phyloP scores from a whole-genome alignment of 2,329 filamentous ascomycete genomes.

The Bipolaris bicolor region DNA sequence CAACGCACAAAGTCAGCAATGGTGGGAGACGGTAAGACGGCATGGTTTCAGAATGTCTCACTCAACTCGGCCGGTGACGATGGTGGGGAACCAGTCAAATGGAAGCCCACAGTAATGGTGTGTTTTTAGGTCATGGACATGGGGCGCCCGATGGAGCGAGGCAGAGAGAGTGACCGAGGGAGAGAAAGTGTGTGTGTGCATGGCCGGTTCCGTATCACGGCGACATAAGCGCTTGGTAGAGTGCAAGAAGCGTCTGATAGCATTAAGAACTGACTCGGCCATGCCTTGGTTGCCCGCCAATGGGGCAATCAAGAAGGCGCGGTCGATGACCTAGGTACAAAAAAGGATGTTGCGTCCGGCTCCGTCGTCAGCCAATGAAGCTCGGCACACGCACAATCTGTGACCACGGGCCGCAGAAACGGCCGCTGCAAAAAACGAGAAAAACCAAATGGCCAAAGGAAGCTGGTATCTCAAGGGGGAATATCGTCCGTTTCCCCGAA shows the following conservation, averaged over 20 bases:
- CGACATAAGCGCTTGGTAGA: conserved; percentile 21
- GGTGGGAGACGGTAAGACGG: not conserved
- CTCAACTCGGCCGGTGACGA: not conserved
- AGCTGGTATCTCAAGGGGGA: conserved; percentile 19
- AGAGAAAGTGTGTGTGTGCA: not conserved
- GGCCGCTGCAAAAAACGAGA: conserved; percentile 8
- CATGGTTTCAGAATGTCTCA: not conserved
- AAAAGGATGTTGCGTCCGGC: conserved; percentile 1
- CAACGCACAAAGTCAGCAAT: not conserved
- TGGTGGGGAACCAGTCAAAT: not conserved
- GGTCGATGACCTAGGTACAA: conserved; percentile 13
- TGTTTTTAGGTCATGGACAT: not conserved
- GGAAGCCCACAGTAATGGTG: not conserved
- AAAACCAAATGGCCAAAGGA: conserved; percentile 4
- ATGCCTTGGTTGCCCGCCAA: conserved; percentile 13
- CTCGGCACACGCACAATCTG: conserved; percentile 11
- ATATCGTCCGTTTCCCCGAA: not conserved
- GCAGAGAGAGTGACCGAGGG: not conserved
- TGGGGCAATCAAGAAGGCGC: conserved; percentile 1
- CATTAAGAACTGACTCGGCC: conserved; percentile 13
- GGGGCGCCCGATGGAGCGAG: not conserved
- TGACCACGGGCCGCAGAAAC: conserved; percentile 18
- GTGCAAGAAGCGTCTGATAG: conserved; percentile 15
- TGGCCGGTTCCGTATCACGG: not conserved
- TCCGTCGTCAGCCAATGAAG: conserved; percentile 14